phyloP scores from a whole-genome alignment of 257 asterid genomes.

The Anisodus tanguticus region DNA sequence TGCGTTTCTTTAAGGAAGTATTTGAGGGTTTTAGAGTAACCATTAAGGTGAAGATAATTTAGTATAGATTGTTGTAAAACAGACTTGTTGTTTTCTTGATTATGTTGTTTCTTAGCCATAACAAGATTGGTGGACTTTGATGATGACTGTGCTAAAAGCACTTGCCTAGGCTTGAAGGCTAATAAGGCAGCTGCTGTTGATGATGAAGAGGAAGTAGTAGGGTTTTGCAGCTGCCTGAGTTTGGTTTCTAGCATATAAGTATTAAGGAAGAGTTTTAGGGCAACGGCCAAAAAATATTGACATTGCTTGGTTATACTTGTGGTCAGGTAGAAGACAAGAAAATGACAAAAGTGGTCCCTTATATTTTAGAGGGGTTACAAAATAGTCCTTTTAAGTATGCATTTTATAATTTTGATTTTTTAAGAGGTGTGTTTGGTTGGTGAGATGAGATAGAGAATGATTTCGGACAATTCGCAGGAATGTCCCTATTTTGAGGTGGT shows the following conservation, averaged over 20 bases:
- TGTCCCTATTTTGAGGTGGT: no score
- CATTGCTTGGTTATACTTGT: neutral
- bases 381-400: no score
- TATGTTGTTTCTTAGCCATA: slow-evolving; percentile 34
- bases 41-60: slow-evolving; percentile 37
- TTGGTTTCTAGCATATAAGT: slow-evolving; percentile 19
- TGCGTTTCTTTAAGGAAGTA: slow-evolving; percentile 42
- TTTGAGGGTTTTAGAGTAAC: slow-evolving; percentile 44
- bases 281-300: slow-evolving; percentile 42
- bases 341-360: no score
- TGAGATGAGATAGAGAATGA: no score
- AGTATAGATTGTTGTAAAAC: slow-evolving; percentile 38
- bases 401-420: no score
- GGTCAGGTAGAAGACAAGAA: neutral
- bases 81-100: slow-evolving; percentile 26
- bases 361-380: no score
- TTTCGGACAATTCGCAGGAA: no score
- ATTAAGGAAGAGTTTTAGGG: slow-evolving; percentile 25
- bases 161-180: slow-evolving; percentile 47
- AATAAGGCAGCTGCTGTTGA: slow-evolving; percentile 5
- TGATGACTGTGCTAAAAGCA: slow-evolving; percentile 38
- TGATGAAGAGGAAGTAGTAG: neutral
- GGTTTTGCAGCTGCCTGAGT: slow-evolving; percentile 23
- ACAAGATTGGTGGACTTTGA: slow-evolving; percentile 2
- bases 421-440: no score